Evolutionary conservation across 768 basidiomycete species (phyloP).

Genomic region (Scleroderma citrinum): DNA sequence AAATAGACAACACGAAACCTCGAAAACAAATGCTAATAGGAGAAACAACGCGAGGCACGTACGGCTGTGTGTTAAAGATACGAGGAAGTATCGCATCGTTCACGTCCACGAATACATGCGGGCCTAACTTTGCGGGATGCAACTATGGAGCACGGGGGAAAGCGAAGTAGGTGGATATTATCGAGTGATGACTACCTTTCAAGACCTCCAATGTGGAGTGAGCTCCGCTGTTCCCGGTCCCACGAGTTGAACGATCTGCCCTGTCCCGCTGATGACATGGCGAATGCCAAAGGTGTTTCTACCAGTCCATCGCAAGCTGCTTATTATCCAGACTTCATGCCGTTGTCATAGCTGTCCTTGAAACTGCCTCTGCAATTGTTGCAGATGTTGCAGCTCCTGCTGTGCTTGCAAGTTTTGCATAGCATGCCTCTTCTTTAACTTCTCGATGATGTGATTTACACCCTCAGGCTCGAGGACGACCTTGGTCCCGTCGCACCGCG

Average conservation of each 20-base stretch:
- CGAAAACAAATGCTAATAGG: neutral
- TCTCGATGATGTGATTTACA: slow-evolving; percentile 39
- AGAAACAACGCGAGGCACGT: neutral
- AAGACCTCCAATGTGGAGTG: too few relatives aligned
- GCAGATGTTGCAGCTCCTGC: slow-evolving; percentile 4
- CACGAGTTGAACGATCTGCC: too few relatives aligned
- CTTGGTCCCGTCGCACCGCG: slow-evolving; percentile 78
- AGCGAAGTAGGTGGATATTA: too few relatives aligned
- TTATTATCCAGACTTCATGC: neutral
- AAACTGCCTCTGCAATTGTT: neutral
- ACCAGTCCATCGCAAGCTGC: neutral
- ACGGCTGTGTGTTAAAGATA: neutral
- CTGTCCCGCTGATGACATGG: too few relatives aligned
- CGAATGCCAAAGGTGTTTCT: neutral
- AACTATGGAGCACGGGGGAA: too few relatives aligned
- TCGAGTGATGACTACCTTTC: too few relatives aligned
- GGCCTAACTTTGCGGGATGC: neutral
- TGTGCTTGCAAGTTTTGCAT: slow-evolving; percentile 3
- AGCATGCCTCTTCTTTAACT: slow-evolving; percentile 27
- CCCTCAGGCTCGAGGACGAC: slow-evolving; percentile 61
- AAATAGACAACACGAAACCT: neutral
- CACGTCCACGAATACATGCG: neutral
- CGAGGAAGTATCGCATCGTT: neutral
- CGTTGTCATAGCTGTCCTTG: neutral
- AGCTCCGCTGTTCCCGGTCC: too few relatives aligned